phyloP scores from a whole-genome alignment of 306 rosid species.

The Ochetophila trinervis region DNA sequence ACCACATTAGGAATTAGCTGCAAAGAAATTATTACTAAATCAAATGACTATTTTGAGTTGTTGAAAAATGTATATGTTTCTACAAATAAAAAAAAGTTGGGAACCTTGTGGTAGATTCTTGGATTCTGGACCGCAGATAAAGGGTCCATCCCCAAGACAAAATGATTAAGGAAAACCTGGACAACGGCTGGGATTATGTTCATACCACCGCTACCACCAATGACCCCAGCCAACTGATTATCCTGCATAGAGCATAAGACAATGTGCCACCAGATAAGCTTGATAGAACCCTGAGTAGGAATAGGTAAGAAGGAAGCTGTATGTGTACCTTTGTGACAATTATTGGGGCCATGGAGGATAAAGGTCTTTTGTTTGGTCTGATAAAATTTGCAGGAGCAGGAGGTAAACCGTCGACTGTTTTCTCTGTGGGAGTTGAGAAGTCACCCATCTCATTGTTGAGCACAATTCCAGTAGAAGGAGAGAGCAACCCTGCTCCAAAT shows the following conservation, averaged over 20 bases:
- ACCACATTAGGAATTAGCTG: conserved; percentile 78
- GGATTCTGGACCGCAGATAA: conserved; percentile 71
- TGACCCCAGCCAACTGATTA: conserved; percentile 59
- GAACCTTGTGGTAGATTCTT: conserved; percentile 68
- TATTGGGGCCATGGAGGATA: conserved; percentile 89
- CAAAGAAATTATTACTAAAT: conserved; percentile 21
- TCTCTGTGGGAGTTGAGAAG: conserved; percentile 68
- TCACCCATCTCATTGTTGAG: conserved; percentile 88
- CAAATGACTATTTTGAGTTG: background rate
- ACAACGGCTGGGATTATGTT: conserved; percentile 62
- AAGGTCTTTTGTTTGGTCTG: conserved; percentile 71
- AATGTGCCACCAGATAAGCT: background rate
- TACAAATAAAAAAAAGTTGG: conserved; percentile 12
- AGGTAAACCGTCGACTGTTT: conserved; percentile 58
- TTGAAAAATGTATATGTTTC: background rate
- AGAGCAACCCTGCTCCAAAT: conserved; percentile 75
- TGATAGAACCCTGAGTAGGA: too few relatives aligned
- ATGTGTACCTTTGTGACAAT: conserved; percentile 61
- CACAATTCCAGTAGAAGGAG: conserved; percentile 83
- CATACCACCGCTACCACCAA: conserved; percentile 91
- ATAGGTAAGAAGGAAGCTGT: background rate
- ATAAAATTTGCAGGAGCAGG: conserved; percentile 89
- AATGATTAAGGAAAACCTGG: conserved; percentile 73
- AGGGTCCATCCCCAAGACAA: conserved; percentile 67
- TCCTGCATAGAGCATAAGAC: conserved; percentile 45